phyloP scores from a whole-genome alignment of 768 basidiomycete species.

The Termitomyces sp. region DNA sequence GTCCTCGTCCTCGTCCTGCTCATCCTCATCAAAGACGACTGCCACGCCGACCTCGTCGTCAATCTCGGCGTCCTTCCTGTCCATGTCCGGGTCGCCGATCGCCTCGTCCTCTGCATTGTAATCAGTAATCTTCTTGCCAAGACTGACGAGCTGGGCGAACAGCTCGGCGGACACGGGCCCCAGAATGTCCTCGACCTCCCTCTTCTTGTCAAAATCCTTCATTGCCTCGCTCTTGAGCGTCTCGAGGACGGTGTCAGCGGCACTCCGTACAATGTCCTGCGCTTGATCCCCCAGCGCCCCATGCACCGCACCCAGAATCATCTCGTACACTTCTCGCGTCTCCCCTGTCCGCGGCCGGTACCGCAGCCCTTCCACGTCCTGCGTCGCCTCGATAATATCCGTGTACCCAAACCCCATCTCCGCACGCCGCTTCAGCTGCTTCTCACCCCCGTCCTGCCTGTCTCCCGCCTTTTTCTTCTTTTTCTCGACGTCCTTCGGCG shows the following conservation, averaged over 20 bases:
- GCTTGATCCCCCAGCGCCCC: conserved; percentile 87
- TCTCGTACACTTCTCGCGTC: conserved; percentile 91
- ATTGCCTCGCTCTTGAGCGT: conserved; percentile 80
- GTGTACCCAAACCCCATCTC: conserved; percentile 76
- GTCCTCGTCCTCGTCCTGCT: conserved; percentile 90
- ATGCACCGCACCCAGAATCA: conserved; percentile 82
- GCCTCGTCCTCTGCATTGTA: conserved; percentile 85
- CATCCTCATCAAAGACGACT: conserved; percentile 96
- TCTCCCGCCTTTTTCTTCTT: conserved; percentile 85
- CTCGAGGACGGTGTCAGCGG: conserved; percentile 89
- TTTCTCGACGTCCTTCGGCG: conserved; percentile 86
- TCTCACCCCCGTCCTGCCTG: conserved; percentile 52
- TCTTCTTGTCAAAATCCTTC: conserved; percentile 98
- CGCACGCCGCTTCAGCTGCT: conserved; percentile 53
- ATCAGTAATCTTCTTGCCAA: conserved; percentile 95
- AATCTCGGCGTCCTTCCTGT: conserved; percentile 81
- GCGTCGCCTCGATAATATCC: conserved; percentile 92
- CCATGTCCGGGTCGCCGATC: conserved; percentile 73
- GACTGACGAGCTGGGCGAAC: conserved; percentile 77
- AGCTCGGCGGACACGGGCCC: conserved; percentile 61
- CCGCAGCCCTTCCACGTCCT: conserved; percentile 86
- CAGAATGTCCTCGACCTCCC: conserved; percentile 79
- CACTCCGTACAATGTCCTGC: conserved; percentile 92
- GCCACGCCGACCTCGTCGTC: conserved; percentile 98
- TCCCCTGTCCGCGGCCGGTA: conserved; percentile 94